Percentiles rank a stretch among this genome's conserved stretches.
These are phyloP conservation scores for Saussurea involucrata DNA, from an alignment of 129 eudicot species.

Conservation along the genomic window DNA sequence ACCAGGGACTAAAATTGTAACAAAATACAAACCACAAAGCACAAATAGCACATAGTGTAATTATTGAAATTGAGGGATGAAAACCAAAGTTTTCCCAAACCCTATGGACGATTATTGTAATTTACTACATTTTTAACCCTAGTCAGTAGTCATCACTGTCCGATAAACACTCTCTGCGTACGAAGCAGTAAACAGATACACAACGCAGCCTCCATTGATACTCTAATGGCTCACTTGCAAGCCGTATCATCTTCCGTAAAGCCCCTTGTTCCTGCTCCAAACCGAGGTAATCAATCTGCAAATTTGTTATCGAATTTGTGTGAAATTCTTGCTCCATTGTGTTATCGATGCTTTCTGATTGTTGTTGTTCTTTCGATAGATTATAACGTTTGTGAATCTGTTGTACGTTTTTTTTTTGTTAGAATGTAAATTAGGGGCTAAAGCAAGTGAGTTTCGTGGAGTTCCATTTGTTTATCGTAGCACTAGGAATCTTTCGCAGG, in stretches of 20 bases:
- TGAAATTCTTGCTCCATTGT: neutral
- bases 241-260: slow-evolving; percentile 40
- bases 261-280: slow-evolving; percentile 29
- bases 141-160: neutral
- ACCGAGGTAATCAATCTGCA: slow-evolving; percentile 36
- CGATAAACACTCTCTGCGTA: neutral
- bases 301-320: neutral
- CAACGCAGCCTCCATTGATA: slow-evolving; percentile 8
- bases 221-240: slow-evolving; percentile 52
- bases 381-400: neutral
- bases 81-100: neutral
- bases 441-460: slow-evolving; percentile 66
- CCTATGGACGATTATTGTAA: neutral
- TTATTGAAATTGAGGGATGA: neutral
- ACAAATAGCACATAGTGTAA: neutral
- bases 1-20: neutral
- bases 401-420: neutral
- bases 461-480: slow-evolving; percentile 34
- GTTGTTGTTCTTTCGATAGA: neutral
- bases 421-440: slow-evolving; percentile 53
- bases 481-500: slow-evolving; percentile 23
- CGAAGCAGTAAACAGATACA: neutral
- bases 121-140: slow-evolving; percentile 5
- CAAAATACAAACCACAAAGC: neutral
- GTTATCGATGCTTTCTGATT: neutral